These are phyloP conservation scores for Colletotrichum sp. DNA, from an alignment of 2,329 filamentous ascomycete genomes.

Conservation along the genomic window DNA sequence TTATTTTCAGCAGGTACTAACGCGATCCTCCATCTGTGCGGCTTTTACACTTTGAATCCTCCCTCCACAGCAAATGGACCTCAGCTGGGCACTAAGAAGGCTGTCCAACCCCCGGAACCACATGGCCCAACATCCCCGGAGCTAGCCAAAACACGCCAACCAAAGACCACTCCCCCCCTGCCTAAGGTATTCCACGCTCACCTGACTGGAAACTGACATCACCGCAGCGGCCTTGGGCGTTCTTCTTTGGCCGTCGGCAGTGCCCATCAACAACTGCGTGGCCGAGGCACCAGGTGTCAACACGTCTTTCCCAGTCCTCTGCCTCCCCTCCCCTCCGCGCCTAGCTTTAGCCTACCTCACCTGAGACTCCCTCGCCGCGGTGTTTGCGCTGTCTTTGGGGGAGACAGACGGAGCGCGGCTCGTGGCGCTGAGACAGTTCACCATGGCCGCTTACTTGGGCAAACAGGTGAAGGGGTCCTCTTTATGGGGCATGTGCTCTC, in stretches of 20 bases:
- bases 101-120: constrained; percentile 1
- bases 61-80: neutral
- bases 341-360: too few relatives aligned
- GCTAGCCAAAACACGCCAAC: constrained; percentile 3
- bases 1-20: constrained; percentile 5
- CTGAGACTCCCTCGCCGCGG: too few relatives aligned
- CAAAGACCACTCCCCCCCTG: neutral
- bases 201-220: constrained; percentile 19
- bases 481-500: neutral
- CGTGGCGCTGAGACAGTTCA: neutral
- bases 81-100: neutral
- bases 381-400: too few relatives aligned
- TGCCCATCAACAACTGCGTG: neutral
- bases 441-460: neutral
- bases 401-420: too few relatives aligned
- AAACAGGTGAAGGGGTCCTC: neutral
- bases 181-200: neutral
- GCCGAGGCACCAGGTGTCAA: neutral
- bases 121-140: constrained; percentile 10
- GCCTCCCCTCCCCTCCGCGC: neutral
- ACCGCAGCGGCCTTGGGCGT: neutral
- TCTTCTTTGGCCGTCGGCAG: neutral
- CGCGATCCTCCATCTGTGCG: constrained; percentile 1
- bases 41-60: neutral
- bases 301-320: neutral